phyloP scores from a whole-genome alignment of 768 basidiomycete species.

The Hemileccinum impolitum region DNA sequence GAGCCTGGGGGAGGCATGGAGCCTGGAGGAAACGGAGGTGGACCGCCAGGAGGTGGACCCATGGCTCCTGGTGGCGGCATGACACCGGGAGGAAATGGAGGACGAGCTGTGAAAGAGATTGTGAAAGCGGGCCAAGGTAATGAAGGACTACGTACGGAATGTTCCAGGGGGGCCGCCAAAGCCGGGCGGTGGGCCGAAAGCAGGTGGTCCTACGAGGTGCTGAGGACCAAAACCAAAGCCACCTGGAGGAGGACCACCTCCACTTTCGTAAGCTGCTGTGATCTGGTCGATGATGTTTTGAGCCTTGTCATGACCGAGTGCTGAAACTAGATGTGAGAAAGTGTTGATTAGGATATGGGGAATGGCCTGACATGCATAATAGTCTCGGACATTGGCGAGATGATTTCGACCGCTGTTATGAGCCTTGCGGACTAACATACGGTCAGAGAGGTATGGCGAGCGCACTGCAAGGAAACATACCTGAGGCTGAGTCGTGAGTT shows the following conservation, averaged over 20 bases:
- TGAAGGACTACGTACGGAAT: slow-evolving; percentile 15
- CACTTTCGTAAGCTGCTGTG: slow-evolving; percentile 86
- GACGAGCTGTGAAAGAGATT: slow-evolving; percentile 43
- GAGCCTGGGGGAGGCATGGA: slow-evolving; percentile 45
- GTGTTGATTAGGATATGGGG: background rate
- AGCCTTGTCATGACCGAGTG: slow-evolving; percentile 93
- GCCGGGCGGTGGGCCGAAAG: slow-evolving; percentile 51
- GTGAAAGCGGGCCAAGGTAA: background rate
- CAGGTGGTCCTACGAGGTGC: slow-evolving; percentile 57
- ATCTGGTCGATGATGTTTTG: slow-evolving; percentile 99
- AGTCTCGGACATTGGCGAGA: slow-evolving; percentile 92
- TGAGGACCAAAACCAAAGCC: slow-evolving; percentile 86
- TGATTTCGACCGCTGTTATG: slow-evolving; percentile 99
- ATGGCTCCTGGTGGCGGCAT: slow-evolving; percentile 47
- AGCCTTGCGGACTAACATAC: slow-evolving; percentile 80
- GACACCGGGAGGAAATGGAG: slow-evolving; percentile 65
- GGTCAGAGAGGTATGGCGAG: slow-evolving; percentile 9
- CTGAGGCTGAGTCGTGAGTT: slow-evolving; percentile 93
- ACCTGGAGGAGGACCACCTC: slow-evolving; percentile 81
- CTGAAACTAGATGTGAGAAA: slow-evolving; percentile 36
- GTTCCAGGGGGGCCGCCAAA: slow-evolving; percentile 46
- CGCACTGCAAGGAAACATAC: slow-evolving; percentile 36
- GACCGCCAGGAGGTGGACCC: slow-evolving; percentile 55
- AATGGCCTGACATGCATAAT: slow-evolving; percentile 78
- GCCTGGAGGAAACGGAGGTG: slow-evolving; percentile 73